Conservation (phyloP, 306 rosid genomes). For the Malus orientalis region DNA sequence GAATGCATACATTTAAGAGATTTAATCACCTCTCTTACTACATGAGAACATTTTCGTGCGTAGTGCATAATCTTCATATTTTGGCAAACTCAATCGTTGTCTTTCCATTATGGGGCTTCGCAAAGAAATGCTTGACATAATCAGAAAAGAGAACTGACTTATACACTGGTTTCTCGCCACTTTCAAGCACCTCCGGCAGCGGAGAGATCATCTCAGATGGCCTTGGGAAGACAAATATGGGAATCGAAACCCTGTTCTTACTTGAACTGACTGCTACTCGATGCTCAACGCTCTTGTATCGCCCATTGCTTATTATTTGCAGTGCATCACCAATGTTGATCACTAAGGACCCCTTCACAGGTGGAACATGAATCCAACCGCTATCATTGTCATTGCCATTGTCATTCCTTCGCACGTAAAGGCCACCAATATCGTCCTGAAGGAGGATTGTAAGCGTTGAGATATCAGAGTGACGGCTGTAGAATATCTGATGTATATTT, state of each 20-base stretch:
- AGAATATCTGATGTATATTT: no score
- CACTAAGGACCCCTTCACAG: constrained; percentile 36
- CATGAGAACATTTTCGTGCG: no score
- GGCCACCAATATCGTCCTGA: constrained; percentile 54
- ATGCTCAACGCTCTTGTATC: constrained; percentile 56
- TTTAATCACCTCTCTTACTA: neutral
- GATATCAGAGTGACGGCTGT: constrained; percentile 48
- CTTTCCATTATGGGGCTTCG: constrained; percentile 59
- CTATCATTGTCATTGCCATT: neutral
- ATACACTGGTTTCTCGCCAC: constrained; percentile 35
- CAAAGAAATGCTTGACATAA: constrained; percentile 49
- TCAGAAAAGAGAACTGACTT: constrained; percentile 41
- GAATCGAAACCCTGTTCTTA: constrained; percentile 40
- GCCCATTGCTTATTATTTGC: constrained; percentile 58
- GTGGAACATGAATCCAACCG: constrained; percentile 46
- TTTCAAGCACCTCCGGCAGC: constrained; percentile 31
- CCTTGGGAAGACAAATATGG: constrained; percentile 50
- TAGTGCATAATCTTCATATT: neutral
- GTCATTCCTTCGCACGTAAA: constrained; percentile 17
- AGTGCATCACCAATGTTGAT: constrained; percentile 56
- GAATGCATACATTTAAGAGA: no score
- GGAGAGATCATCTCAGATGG: constrained; percentile 32
- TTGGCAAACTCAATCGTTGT: constrained; percentile 40
- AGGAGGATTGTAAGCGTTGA: constrained; percentile 51
- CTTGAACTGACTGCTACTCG: constrained; percentile 39